phyloP scores from a whole-genome alignment of 169 alveolate genomes.

The Neospora caninum region DNA sequence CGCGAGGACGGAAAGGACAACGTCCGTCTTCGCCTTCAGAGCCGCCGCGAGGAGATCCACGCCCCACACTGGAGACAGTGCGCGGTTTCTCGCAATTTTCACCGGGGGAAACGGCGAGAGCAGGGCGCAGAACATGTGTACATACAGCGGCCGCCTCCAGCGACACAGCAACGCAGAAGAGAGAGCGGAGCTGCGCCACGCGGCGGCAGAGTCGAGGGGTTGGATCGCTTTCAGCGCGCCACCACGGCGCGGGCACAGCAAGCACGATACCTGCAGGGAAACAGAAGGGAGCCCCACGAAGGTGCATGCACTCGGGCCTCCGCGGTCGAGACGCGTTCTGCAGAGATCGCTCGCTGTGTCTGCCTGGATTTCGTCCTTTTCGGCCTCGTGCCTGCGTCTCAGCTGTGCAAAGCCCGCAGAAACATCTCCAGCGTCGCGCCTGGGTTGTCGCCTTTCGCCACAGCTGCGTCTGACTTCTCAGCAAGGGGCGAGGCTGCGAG shows the following conservation, averaged over 20 bases:
- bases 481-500: too few relatives aligned
- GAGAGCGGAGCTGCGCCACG: constrained; percentile 1
- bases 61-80: constrained; percentile 56
- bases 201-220: constrained; percentile 39
- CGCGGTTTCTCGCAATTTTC: neutral
- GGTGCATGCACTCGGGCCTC: too few relatives aligned
- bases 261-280: neutral
- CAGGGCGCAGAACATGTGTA: constrained; percentile 40
- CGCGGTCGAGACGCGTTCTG: too few relatives aligned
- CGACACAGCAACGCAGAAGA: neutral
- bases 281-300: neutral
- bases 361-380: too few relatives aligned
- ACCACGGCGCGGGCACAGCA: constrained; percentile 40
- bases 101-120: constrained; percentile 35
- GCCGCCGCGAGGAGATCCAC: constrained; percentile 43
- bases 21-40: neutral
- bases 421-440: too few relatives aligned
- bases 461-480: too few relatives aligned
- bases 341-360: too few relatives aligned
- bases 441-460: too few relatives aligned
- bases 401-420: too few relatives aligned
- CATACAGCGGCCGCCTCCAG: constrained; percentile 28
- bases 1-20: neutral
- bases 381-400: too few relatives aligned
- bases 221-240: constrained; percentile 44